Percentiles rank a stretch among this genome's conserved stretches.
Conservation (phyloP, 2,329 filamentous ascomycete genomes). For the Pseudogymnoascus sp. region DNA sequence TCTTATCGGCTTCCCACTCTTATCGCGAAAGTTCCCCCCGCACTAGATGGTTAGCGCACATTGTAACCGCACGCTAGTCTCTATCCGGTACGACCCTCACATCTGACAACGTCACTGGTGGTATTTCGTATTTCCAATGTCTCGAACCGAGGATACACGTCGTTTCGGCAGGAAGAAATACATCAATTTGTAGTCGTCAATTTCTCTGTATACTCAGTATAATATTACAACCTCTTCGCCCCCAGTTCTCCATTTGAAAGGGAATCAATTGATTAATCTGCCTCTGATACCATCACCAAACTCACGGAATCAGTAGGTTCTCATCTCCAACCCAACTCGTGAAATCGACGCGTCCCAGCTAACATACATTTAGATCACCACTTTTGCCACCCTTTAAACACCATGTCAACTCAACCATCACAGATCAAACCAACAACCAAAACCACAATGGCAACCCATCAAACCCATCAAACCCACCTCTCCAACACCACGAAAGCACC, state of each 20-base stretch:
- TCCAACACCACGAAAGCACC: background rate
- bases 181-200: background rate
- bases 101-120: constrained; percentile 6
- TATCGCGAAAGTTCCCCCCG: background rate
- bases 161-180: background rate
- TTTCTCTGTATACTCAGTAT: background rate
- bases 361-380: background rate
- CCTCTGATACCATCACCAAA: background rate
- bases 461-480: too few relatives aligned
- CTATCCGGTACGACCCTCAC: background rate
- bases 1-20: background rate
- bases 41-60: background rate
- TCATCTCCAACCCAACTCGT: background rate
- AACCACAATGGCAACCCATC: background rate
- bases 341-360: background rate
- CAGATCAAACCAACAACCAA: background rate
- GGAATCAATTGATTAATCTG: background rate
- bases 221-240: background rate
- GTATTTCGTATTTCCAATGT: background rate
- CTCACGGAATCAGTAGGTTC: background rate
- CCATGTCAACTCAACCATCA: background rate
- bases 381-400: background rate
- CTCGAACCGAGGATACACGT: background rate
- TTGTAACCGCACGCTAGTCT: background rate
- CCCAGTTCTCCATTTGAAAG: background rate